A percentile compares a stretch with the other conserved stretches of the same genome.
phyloP scores from a whole-genome alignment of 495 filamentous ascomycete genomes.

The Aspergillus nanangensis region DNA sequence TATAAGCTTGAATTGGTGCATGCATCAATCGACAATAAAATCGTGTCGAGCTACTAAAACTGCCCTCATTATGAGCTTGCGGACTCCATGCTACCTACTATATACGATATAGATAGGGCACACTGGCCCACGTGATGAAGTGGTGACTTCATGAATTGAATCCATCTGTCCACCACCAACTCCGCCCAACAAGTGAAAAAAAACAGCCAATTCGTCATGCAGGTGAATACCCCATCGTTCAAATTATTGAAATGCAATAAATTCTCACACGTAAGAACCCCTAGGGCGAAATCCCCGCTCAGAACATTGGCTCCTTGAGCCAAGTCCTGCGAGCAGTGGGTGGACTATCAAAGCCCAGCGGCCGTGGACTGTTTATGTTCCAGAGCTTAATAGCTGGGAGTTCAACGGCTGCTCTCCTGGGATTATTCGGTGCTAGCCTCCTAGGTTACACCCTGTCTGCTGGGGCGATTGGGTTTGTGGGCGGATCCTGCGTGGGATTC shows the following conservation, averaged over 20 bases:
- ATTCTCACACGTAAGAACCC: neutral
- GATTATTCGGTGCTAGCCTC: slow-evolving; percentile 1
- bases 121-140: neutral
- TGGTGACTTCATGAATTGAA: neutral
- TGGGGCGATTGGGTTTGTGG: slow-evolving; percentile 3
- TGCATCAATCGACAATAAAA: no score
- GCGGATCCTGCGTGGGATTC: slow-evolving; percentile 4
- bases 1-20: no score
- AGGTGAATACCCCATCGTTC: neutral
- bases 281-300: slow-evolving; percentile 1
- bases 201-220: neutral
- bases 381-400: slow-evolving; percentile 3
- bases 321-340: slow-evolving; percentile 2
- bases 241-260: neutral
- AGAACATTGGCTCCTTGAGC: slow-evolving; percentile 2
- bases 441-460: neutral
- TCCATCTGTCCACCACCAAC: neutral
- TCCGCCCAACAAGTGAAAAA: neutral
- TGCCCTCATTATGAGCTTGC: no score
- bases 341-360: slow-evolving; percentile 3
- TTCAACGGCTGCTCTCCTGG: slow-evolving; percentile 1
- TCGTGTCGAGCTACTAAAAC: no score
- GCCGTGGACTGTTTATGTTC: slow-evolving; percentile 5
- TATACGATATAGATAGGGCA: no score
- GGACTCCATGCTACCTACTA: no score